phyloP scores from a whole-genome alignment of 176 grass and related monocot genomes.

The Calamus simplicifolius region DNA sequence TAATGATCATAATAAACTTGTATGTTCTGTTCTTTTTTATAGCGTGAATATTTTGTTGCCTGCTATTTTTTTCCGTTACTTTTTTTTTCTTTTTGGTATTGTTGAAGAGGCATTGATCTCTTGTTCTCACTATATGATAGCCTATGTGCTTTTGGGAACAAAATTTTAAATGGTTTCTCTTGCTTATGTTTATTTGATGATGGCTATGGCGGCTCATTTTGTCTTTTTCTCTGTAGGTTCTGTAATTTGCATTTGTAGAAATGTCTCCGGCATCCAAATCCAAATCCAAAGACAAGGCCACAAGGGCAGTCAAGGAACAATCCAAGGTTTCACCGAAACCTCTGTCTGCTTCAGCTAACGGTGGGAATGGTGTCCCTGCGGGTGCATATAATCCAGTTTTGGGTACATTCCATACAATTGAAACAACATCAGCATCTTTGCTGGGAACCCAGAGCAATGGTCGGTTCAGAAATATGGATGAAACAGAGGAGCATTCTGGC shows the following conservation, averaged over 20 bases:
- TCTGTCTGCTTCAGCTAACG: conserved; percentile 12
- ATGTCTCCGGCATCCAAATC: conserved; percentile 96
- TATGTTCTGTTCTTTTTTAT: too few relatives aligned
- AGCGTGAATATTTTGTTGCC: too few relatives aligned
- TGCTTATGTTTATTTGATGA: too few relatives aligned
- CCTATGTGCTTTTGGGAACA: too few relatives aligned
- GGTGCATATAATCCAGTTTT: conserved; percentile 68
- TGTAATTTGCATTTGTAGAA: conserved; percentile 2
- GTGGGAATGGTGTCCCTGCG: conserved; percentile 40
- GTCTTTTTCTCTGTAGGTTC: too few relatives aligned
- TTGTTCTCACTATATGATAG: too few relatives aligned
- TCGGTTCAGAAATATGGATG: conserved; percentile 69
- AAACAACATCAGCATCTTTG: conserved; percentile 39
- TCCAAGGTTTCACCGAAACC: conserved; percentile 57
- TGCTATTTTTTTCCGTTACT: too few relatives aligned
- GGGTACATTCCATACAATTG: conserved; percentile 85
- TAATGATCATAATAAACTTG: too few relatives aligned
- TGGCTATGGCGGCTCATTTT: too few relatives aligned
- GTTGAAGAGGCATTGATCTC: too few relatives aligned
- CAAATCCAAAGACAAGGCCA: conserved; percentile 61
- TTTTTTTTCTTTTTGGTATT: too few relatives aligned
- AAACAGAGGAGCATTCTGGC: conserved; percentile 85
- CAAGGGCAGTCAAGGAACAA: conserved; percentile 60
- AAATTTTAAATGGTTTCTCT: too few relatives aligned
- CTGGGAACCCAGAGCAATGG: conserved; percentile 38